Evolutionary conservation across 2,329 filamentous ascomycete genomes (phyloP).

Genomic region (Didymella keratinophila): DNA sequence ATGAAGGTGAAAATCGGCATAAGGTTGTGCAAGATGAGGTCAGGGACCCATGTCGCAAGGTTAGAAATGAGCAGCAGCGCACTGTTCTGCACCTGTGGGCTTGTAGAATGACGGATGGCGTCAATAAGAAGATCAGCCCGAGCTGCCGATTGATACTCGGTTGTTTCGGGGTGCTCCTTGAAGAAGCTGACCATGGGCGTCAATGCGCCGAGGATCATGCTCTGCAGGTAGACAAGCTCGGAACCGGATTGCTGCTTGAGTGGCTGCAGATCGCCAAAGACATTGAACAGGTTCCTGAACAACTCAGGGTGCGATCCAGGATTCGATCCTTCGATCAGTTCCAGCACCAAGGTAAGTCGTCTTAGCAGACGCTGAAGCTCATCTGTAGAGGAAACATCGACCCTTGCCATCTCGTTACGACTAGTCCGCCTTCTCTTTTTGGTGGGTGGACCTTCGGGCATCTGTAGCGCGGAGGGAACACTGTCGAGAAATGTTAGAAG

Average conservation of each 20-base stretch:
- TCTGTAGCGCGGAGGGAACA: constrained; percentile 75
- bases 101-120: constrained; percentile 89
- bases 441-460: constrained; percentile 74
- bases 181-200: constrained; percentile 83
- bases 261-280: constrained; percentile 86
- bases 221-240: constrained; percentile 89
- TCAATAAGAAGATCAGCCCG: constrained; percentile 91
- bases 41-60: constrained; percentile 85
- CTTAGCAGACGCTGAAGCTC: constrained; percentile 74
- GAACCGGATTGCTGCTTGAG: constrained; percentile 82
- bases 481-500: constrained; percentile 76
- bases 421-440: constrained; percentile 83
- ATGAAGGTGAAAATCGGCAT: constrained; percentile 99
- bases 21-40: constrained; percentile 91
- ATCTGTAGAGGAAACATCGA: constrained; percentile 67
- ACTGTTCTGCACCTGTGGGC: constrained; percentile 91
- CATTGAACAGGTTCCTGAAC: constrained; percentile 79
- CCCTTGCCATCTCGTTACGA: constrained; percentile 70
- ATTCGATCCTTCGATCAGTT: constrained; percentile 82
- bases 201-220: constrained; percentile 81
- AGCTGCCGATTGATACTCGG: constrained; percentile 79
- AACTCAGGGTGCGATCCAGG: constrained; percentile 79
- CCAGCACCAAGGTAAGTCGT: constrained; percentile 84
- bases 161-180: constrained; percentile 61
- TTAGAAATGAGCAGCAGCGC: constrained; percentile 87